Evolutionary conservation across 441 rosid genomes (phyloP).

Genomic region (Corymbia calophylla): DNA sequence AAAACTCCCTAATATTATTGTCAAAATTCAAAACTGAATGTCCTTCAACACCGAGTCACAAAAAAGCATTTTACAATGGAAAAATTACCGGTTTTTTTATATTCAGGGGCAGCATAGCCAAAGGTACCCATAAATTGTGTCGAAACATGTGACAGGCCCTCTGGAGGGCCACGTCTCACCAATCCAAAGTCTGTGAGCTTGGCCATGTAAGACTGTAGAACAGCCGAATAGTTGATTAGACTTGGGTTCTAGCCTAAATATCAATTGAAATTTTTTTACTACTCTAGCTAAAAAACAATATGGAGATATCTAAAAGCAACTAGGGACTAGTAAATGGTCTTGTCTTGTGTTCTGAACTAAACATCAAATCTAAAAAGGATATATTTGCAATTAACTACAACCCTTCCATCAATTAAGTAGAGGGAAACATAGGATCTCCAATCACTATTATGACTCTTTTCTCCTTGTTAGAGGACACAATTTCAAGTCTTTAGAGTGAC

Average conservation of each 20-base stretch:
- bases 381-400: neutral
- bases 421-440: neutral
- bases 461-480: too few relatives aligned
- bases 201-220: slow-evolving; percentile 4
- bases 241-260: neutral
- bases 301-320: neutral
- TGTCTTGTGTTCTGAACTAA: neutral
- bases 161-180: neutral
- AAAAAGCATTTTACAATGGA: neutral
- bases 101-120: slow-evolving; percentile 11
- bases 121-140: neutral
- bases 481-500: too few relatives aligned
- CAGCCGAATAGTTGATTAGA: neutral
- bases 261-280: neutral
- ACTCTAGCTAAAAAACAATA: neutral
- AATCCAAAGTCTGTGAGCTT: slow-evolving; percentile 2
- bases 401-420: neutral
- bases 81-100: neutral
- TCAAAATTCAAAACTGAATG: too few relatives aligned
- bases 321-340: too few relatives aligned
- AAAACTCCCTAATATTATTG: too few relatives aligned
- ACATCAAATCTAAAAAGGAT: neutral
- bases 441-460: neutral
- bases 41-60: neutral
- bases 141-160: neutral